phyloP scores from a whole-genome alignment of 371 early-diverging fungal genomes.

The Mortierella sp. region DNA sequence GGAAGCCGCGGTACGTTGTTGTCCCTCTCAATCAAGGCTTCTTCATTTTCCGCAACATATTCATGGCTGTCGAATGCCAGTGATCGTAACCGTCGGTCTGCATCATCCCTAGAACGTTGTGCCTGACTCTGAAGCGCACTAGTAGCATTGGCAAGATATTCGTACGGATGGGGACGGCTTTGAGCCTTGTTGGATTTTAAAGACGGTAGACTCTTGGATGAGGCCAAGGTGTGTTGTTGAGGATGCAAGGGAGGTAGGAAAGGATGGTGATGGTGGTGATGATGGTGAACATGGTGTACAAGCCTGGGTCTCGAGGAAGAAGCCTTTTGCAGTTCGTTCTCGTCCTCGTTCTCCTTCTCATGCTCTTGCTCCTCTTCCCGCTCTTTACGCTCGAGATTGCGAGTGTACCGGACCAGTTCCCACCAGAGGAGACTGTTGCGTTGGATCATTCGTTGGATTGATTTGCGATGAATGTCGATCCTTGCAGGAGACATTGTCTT shows the following conservation, averaged over 20 bases:
- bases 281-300: slow-evolving; percentile 33
- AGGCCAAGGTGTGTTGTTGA: slow-evolving; percentile 27
- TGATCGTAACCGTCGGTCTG: not conserved
- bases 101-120: slow-evolving; percentile 9
- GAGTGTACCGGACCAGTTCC: slow-evolving; percentile 52
- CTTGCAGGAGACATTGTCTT: slow-evolving; percentile 28
- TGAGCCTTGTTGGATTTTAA: not conserved
- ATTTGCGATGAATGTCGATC: slow-evolving; percentile 37
- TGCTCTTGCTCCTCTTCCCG: slow-evolving; percentile 34
- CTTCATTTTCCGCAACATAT: no score
- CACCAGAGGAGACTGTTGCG: slow-evolving; percentile 53
- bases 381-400: slow-evolving; percentile 41
- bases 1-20: no score
- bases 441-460: slow-evolving; percentile 43
- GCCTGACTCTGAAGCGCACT: not conserved
- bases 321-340: not conserved
- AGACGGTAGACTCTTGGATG: slow-evolving; percentile 10
- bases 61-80: no score
- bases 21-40: no score
- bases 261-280: slow-evolving; percentile 39
- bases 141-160: not conserved
- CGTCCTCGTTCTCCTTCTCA: slow-evolving; percentile 17
- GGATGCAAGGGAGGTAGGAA: slow-evolving; percentile 37
- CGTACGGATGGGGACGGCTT: slow-evolving; percentile 28
- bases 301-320: not conserved